Evolutionary conservation across 148 eudicot species (phyloP).

Genomic region (Amaranthus palmeri): DNA sequence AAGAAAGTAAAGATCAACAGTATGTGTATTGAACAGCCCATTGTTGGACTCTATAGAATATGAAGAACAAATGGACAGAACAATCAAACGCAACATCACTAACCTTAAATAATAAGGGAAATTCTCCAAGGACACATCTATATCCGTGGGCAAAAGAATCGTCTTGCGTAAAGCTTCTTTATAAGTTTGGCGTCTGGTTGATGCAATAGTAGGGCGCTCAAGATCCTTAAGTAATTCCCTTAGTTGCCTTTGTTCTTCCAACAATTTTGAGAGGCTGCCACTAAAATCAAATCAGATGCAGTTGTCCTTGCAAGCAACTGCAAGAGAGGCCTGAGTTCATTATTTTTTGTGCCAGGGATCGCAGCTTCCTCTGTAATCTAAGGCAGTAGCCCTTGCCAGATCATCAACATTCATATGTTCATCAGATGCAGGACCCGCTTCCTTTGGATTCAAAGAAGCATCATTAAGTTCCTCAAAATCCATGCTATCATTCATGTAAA

Average conservation of each 20-base stretch:
- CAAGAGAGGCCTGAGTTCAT: conserved; percentile 50
- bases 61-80: neutral
- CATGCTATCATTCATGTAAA: conserved; percentile 58
- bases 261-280: conserved; percentile 45
- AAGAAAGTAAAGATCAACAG: no score
- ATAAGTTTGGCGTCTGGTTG: conserved; percentile 56
- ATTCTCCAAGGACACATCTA: conserved; percentile 66
- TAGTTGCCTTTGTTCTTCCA: conserved; percentile 48
- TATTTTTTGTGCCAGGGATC: conserved; percentile 24
- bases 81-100: conserved; percentile 9
- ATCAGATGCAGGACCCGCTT: conserved; percentile 32
- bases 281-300: conserved; percentile 44
- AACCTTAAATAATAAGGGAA: conserved; percentile 91
- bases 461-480: conserved; percentile 42
- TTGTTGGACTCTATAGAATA: neutral
- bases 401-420: conserved; percentile 44
- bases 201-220: conserved; percentile 35
- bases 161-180: conserved; percentile 52
- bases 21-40: no score
- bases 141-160: conserved; percentile 38
- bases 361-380: conserved; percentile 47
- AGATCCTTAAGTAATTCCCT: conserved; percentile 47
- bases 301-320: conserved; percentile 44
- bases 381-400: conserved; percentile 33
- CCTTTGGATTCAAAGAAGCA: conserved; percentile 41